Percentiles rank a stretch among this genome's conserved stretches.
Evolutionary conservation across 2,329 filamentous ascomycete species (phyloP).

Genomic region (Xylaria sp.): DNA sequence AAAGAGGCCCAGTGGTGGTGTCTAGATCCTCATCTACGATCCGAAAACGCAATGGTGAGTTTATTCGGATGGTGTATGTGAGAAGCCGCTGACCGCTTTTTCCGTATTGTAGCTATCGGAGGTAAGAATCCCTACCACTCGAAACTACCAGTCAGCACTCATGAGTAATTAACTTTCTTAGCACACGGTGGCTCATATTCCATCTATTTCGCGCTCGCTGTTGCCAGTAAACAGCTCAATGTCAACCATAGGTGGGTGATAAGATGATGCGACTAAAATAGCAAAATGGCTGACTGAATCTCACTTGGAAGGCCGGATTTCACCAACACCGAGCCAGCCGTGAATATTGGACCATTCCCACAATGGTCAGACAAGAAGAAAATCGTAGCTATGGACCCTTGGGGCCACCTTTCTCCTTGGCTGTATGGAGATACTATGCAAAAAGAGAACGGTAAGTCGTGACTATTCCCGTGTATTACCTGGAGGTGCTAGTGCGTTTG

Average conservation of each 20-base stretch:
- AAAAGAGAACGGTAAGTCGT: conserved; percentile 70
- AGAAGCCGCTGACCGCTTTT: conserved; percentile 34
- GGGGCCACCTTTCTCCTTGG: conserved; percentile 87
- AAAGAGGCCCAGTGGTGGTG: conserved; percentile 88
- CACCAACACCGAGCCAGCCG: conserved; percentile 91
- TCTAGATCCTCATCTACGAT: conserved; percentile 80
- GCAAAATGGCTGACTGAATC: conserved; percentile 25
- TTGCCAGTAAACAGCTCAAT: conserved; percentile 89
- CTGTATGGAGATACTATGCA: conserved; percentile 82
- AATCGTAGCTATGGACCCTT: conserved; percentile 97
- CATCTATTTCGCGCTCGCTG: conserved; percentile 92
- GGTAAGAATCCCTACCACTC: conserved; percentile 53
- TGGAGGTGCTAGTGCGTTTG: neutral
- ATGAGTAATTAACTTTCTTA: conserved; percentile 36
- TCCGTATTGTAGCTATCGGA: conserved; percentile 61
- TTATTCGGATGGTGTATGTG: neutral
- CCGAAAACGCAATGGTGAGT: conserved; percentile 79
- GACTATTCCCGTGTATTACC: neutral
- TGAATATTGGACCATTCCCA: conserved; percentile 85
- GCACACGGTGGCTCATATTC: conserved; percentile 86
- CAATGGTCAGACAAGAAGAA: conserved; percentile 92
- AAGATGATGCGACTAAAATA: neutral
- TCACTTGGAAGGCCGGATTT: conserved; percentile 62
- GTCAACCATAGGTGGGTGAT: conserved; percentile 74
- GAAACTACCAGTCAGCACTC: conserved; percentile 14